phyloP scores from a whole-genome alignment of 352 stramenopile genomes.

The Pythium pectinolyticum region DNA sequence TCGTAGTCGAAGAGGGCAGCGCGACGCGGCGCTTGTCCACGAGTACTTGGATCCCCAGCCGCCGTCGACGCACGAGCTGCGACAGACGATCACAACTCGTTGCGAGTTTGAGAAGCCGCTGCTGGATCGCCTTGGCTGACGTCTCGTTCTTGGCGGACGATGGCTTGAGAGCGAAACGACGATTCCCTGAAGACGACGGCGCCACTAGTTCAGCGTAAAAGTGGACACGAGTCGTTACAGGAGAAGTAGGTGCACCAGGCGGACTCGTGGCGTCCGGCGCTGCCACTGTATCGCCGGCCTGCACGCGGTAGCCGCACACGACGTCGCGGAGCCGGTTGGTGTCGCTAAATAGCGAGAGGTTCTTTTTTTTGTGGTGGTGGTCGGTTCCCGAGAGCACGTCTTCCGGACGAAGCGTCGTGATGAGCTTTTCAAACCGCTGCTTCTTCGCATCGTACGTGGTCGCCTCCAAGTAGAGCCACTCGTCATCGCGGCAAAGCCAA shows the following conservation, averaged over 20 bases:
- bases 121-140: constrained; percentile 14
- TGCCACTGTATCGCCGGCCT: neutral
- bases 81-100: constrained; percentile 34
- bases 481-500: constrained; percentile 22
- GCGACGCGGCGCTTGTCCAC: constrained; percentile 42
- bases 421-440: constrained; percentile 20
- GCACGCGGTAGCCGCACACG: constrained; percentile 7
- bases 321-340: constrained; percentile 16
- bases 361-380: neutral
- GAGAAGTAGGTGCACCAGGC: neutral
- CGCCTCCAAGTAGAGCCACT: constrained; percentile 24
- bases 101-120: constrained; percentile 19
- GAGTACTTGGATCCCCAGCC: constrained; percentile 59
- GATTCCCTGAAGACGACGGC: neutral
- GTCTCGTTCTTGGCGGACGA: constrained; percentile 4
- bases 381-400: constrained; percentile 9
- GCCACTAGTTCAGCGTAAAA: constrained; percentile 29
- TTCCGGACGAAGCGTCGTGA: constrained; percentile 17
- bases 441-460: constrained; percentile 7
- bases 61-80: constrained; percentile 54
- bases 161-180: neutral
- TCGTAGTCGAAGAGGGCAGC: constrained; percentile 37
- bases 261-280: neutral
- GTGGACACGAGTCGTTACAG: constrained; percentile 17
- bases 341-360: constrained; percentile 5